Percentiles rank a stretch among this genome's conserved stretches.
phyloP scores from a whole-genome alignment of 331 rosid species.

The Telfairia occidentalis region DNA sequence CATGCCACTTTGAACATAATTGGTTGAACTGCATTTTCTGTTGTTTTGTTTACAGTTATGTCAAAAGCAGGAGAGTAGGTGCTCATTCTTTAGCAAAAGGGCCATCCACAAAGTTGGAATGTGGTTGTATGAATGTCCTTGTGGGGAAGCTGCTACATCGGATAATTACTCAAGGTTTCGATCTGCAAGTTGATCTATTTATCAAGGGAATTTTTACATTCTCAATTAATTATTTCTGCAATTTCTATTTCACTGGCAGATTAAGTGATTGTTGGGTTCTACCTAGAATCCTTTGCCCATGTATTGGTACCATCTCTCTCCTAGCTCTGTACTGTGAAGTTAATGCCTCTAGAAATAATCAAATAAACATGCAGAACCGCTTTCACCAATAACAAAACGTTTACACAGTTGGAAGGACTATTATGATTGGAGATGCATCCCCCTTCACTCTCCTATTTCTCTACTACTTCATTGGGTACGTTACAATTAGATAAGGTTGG shows the following conservation, averaged over 20 bases:
- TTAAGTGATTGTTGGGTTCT: constrained; percentile 54
- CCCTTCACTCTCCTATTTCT: constrained; percentile 64
- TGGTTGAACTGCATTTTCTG: neutral
- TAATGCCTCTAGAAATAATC: constrained; percentile 5
- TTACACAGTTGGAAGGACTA: constrained; percentile 66
- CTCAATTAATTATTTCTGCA: constrained; percentile 13
- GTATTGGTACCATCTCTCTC: constrained; percentile 45
- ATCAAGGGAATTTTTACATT: neutral
- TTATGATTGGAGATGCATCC: constrained; percentile 73
- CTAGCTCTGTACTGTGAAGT: constrained; percentile 11
- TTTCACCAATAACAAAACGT: constrained; percentile 23
- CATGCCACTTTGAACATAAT: neutral
- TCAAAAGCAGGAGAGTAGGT: constrained; percentile 56
- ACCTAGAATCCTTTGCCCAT: constrained; percentile 42
- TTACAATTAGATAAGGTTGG: neutral
- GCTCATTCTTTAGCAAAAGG: constrained; percentile 62
- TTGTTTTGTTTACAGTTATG: constrained; percentile 35
- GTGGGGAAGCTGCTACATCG: constrained; percentile 43
- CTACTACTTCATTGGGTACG: constrained; percentile 91
- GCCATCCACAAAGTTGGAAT: constrained; percentile 58
- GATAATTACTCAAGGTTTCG: constrained; percentile 39
- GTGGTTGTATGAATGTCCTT: constrained; percentile 72
- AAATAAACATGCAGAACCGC: constrained; percentile 47
- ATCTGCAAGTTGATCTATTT: constrained; percentile 8
- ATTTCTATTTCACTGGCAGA: constrained; percentile 29